A percentile compares a stretch with the other conserved stretches of the same genome.
Evolutionary conservation across 208 protist genomes (phyloP).

Genomic region (Acanthamoeba healyi): DNA sequence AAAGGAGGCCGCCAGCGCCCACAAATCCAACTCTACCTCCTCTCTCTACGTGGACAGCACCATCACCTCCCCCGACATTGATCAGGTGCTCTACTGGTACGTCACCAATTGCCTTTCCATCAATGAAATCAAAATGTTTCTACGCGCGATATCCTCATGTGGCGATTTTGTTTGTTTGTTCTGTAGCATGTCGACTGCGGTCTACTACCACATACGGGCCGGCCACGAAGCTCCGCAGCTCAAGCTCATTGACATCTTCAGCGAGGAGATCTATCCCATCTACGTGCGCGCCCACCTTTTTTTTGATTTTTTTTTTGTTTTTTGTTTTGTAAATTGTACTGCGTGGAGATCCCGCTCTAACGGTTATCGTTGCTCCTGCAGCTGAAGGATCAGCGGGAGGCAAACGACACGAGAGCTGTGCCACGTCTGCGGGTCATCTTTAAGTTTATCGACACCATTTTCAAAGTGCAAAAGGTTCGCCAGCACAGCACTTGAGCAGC

Average conservation of each 20-base stretch:
- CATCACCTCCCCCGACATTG: constrained; percentile 45
- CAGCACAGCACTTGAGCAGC: background rate
- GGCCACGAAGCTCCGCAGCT: background rate
- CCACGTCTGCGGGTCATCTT: no score
- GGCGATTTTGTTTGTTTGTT: no score
- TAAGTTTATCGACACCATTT: constrained; percentile 32
- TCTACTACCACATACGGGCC: constrained; percentile 32
- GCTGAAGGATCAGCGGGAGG: no score
- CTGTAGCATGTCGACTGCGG: constrained; percentile 57
- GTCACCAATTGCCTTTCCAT: no score
- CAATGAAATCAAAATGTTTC: no score
- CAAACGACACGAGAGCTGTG: no score
- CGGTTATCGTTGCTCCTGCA: no score
- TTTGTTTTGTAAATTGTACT: no score
- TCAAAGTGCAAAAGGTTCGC: constrained; percentile 64
- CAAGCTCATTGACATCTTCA: constrained; percentile 69
- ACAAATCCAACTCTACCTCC: constrained; percentile 69
- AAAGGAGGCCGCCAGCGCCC: constrained; percentile 27
- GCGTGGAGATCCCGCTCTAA: background rate
- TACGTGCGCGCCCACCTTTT: background rate
- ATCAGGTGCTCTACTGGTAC: constrained; percentile 71
- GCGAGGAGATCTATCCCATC: constrained; percentile 50
- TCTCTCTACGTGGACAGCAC: constrained; percentile 73
- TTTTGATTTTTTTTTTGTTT: background rate
- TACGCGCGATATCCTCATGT: no score